A percentile compares a stretch with the other conserved stretches of the same genome.
phyloP scores from a whole-genome alignment of 2,329 filamentous ascomycete species.

The Claviceps lovelessii region DNA sequence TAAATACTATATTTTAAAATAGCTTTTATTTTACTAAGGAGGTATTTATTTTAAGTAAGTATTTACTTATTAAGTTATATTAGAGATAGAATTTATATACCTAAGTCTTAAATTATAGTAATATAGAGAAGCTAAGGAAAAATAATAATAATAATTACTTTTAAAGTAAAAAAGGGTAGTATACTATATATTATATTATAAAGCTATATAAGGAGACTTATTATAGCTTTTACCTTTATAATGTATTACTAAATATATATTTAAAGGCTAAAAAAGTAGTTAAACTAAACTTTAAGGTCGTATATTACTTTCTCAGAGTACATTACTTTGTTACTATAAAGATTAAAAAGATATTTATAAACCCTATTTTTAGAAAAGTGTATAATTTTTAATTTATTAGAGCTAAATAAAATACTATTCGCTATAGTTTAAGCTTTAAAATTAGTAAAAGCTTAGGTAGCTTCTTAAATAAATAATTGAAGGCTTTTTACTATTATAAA shows the following conservation, averaged over 20 bases:
- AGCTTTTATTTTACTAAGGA: not conserved
- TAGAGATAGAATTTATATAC: not conserved
- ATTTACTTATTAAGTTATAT: not conserved
- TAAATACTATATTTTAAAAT: not conserved
- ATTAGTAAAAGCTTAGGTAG: not conserved
- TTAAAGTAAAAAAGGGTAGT: not conserved
- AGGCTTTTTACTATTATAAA: too few relatives aligned
- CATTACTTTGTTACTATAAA: not conserved
- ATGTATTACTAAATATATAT: not conserved
- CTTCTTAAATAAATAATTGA: too few relatives aligned
- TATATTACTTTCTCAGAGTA: not conserved
- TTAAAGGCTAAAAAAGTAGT: not conserved
- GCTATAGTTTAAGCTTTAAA: not conserved
- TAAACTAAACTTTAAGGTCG: not conserved
- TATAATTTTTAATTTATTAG: not conserved
- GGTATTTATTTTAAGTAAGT: not conserved
- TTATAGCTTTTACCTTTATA: not conserved
- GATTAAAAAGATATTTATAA: not conserved
- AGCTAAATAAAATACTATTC: not conserved
- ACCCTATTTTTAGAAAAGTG: not conserved
- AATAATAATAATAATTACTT: not conserved
- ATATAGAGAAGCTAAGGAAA: not conserved
- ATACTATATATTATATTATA: not conserved
- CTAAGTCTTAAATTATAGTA: not conserved
- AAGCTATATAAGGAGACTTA: not conserved